Evolutionary conservation across 495 filamentous ascomycete species (phyloP).

Genomic region (Daldinia grandis): DNA sequence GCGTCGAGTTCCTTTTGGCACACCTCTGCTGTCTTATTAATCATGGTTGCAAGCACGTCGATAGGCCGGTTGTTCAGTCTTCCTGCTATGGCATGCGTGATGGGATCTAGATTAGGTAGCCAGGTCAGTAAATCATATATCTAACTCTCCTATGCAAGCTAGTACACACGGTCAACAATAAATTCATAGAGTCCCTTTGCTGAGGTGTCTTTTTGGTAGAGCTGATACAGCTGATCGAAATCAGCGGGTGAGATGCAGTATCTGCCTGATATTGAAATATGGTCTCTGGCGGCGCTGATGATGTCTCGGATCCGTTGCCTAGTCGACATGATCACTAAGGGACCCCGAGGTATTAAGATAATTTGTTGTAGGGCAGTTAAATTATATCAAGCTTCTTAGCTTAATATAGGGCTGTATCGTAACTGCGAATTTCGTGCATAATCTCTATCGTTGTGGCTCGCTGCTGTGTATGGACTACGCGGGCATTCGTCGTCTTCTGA

Average conservation of each 20-base stretch:
- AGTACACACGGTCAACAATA: constrained; percentile 35
- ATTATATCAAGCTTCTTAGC: not conserved
- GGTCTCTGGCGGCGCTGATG: constrained; percentile 18
- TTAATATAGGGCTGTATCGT: not conserved
- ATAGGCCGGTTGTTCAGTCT: constrained; percentile 16
- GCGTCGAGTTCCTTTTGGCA: constrained; percentile 26
- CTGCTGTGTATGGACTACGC: constrained; percentile 4
- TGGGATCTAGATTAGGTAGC: constrained; percentile 7
- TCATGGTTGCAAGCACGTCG: constrained; percentile 35
- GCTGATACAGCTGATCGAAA: constrained; percentile 37
- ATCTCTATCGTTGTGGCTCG: constrained; percentile 11
- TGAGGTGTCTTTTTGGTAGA: constrained; percentile 31
- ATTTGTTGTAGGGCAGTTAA: not conserved
- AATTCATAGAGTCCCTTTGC: constrained; percentile 36
- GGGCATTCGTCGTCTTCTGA: constrained; percentile 12
- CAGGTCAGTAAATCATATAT: not conserved
- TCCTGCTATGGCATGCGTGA: constrained; percentile 27
- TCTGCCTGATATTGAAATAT: constrained; percentile 29
- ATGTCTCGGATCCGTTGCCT: constrained; percentile 10
- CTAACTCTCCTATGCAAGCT: not conserved
- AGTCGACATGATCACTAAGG: constrained; percentile 7
- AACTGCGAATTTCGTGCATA: not conserved
- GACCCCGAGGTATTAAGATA: not conserved
- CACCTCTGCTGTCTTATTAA: constrained; percentile 21
- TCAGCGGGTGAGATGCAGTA: constrained; percentile 25